These are phyloP conservation scores for Ceratocystis diversiconidia DNA, from an alignment of 2,329 filamentous ascomycete genomes.

Conservation along the genomic window DNA sequence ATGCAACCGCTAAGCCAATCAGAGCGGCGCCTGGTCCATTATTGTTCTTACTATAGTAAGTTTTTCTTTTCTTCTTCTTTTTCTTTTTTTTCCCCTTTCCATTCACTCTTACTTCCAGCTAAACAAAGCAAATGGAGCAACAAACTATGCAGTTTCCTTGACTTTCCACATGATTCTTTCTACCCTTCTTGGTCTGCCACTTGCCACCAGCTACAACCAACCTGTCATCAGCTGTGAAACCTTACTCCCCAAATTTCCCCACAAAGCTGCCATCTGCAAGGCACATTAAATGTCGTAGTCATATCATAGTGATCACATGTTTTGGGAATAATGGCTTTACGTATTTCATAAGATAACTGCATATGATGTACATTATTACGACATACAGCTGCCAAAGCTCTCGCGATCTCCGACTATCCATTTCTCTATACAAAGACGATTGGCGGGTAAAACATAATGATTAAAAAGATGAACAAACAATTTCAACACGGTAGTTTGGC, in stretches of 20 bases:
- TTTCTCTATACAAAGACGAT: neutral
- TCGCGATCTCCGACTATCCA: neutral
- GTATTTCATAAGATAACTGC: neutral
- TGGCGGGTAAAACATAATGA: neutral
- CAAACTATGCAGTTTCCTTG: neutral
- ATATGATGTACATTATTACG: neutral
- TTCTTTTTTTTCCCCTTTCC: no score
- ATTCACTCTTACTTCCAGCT: no score
- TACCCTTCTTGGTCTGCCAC: neutral
- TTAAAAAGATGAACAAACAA: neutral
- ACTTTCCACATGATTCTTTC: neutral
- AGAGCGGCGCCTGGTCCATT: no score
- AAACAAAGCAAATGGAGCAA: no score
- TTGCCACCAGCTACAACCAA: neutral
- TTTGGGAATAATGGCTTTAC: neutral
- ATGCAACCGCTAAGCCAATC: no score
- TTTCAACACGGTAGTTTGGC: neutral
- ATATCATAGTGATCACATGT: neutral
- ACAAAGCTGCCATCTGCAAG: slow-evolving; percentile 1
- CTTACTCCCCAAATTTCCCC: neutral
- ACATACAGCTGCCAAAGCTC: no score
- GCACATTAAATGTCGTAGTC: neutral
- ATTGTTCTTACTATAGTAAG: no score
- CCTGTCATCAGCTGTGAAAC: neutral
- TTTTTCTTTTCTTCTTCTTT: no score